phyloP scores from a whole-genome alignment of 306 rosid species.

The Abrus precatorius region DNA sequence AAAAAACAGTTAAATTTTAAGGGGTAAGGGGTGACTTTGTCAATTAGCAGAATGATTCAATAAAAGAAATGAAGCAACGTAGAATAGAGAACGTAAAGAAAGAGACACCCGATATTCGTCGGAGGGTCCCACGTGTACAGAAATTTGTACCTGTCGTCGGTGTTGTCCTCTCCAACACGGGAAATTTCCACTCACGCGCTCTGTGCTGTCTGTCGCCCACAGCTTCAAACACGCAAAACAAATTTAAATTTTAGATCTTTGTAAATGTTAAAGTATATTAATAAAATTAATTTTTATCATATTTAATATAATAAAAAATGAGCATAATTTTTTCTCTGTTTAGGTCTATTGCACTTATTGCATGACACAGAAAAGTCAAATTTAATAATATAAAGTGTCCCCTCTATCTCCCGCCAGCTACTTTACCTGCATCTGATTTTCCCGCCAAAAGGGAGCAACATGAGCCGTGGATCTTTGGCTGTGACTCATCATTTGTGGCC shows the following conservation, averaged over 20 bases:
- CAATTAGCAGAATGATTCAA: neutral
- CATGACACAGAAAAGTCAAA: neutral
- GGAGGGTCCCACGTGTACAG: constrained; percentile 60
- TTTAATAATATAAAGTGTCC: neutral
- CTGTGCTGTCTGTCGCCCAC: too few species aligned
- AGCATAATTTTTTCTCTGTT: too few species aligned
- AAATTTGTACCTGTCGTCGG: constrained; percentile 78
- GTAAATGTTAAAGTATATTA: too few species aligned
- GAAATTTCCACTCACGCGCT: constrained; percentile 38
- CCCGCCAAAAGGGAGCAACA: constrained; percentile 61
- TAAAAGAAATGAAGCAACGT: constrained; percentile 24
- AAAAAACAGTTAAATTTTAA: too few species aligned
- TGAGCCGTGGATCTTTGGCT: constrained; percentile 44
- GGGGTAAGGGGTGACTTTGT: neutral
- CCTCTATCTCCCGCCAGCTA: constrained; percentile 9
- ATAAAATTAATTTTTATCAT: too few species aligned
- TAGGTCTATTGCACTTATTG: too few species aligned
- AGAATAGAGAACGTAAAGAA: constrained; percentile 30
- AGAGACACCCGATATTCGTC: constrained; percentile 49
- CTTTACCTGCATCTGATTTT: constrained; percentile 38
- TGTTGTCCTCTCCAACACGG: constrained; percentile 71
- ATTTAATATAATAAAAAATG: too few species aligned
- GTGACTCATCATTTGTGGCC: too few species aligned
- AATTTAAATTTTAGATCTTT: too few species aligned
- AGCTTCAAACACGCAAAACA: too few species aligned